Evolutionary conservation across 2,329 filamentous ascomycete genomes (phyloP).

Genomic region (Albophoma yamanashiensis): DNA sequence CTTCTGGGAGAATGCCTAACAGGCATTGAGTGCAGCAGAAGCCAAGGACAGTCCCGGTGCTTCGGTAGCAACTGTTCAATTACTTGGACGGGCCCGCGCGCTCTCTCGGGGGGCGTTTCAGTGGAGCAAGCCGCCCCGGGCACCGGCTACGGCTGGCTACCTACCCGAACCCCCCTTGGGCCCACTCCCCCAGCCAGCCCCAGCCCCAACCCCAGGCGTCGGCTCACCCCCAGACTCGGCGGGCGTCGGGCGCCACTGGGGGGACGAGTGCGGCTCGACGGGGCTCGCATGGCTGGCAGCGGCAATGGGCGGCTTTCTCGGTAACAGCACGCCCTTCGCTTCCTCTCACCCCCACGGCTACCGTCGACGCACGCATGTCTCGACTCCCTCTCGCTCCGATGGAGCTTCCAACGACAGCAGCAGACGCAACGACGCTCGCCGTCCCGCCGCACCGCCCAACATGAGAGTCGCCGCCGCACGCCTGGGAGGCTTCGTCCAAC

Average conservation of each 20-base stretch:
- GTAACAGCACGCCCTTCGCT: background rate
- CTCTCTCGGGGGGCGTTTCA: too few relatives aligned
- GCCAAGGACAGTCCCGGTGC: too few relatives aligned
- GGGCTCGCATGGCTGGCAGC: conserved; percentile 22
- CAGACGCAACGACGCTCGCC: background rate
- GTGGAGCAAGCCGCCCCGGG: too few relatives aligned
- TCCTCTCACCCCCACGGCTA: conserved; percentile 13
- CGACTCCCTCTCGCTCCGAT: background rate
- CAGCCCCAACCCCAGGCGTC: background rate
- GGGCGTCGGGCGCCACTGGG: background rate
- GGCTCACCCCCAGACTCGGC: background rate
- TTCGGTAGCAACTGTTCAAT: too few relatives aligned
- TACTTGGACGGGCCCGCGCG: too few relatives aligned
- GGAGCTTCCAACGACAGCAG: background rate
- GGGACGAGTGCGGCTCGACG: background rate
- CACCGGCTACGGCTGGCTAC: too few relatives aligned
- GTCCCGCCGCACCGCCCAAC: background rate
- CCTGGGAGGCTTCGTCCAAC: conserved; percentile 21
- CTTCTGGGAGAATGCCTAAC: too few relatives aligned
- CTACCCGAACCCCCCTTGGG: too few relatives aligned
- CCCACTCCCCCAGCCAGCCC: too few relatives aligned
- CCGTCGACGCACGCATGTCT: background rate
- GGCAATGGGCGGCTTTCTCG: conserved; percentile 25
- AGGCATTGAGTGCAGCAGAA: too few relatives aligned
- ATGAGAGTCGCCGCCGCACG: conserved; percentile 12